A percentile compares a stretch with the other conserved stretches of the same genome.
Evolutionary conservation across 2,329 filamentous ascomycete species (phyloP).

Genomic region (Xylaria hypoxylon): DNA sequence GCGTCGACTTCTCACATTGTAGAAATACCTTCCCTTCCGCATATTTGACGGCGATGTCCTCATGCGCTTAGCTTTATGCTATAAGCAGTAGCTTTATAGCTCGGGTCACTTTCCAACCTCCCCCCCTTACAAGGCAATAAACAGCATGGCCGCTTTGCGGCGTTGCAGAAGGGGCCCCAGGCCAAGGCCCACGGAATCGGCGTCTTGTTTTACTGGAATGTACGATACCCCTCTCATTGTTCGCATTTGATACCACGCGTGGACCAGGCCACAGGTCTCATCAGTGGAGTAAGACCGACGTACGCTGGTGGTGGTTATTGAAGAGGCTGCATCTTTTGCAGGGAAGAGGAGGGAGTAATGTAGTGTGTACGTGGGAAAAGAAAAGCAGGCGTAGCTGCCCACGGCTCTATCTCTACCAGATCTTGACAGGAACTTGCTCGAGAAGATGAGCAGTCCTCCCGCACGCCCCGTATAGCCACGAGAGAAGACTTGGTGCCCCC

Average conservation of each 20-base stretch:
- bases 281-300: slow-evolving; percentile 32
- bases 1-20: slow-evolving; percentile 39
- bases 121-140: slow-evolving; percentile 15
- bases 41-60: slow-evolving; percentile 31
- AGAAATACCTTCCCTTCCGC: slow-evolving; percentile 40
- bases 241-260: slow-evolving; percentile 35
- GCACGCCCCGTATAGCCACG: slow-evolving; percentile 15
- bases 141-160: slow-evolving; percentile 30
- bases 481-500: slow-evolving; percentile 31
- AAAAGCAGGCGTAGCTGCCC: slow-evolving; percentile 16
- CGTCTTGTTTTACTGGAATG: slow-evolving; percentile 38
- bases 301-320: slow-evolving; percentile 11
- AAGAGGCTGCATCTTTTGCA: slow-evolving; percentile 16
- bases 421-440: slow-evolving; percentile 22
- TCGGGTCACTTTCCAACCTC: slow-evolving; percentile 25
- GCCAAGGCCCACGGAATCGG: slow-evolving; percentile 36
- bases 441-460: slow-evolving; percentile 20
- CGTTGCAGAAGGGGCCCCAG: slow-evolving; percentile 30
- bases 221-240: slow-evolving; percentile 41
- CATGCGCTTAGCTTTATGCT: slow-evolving; percentile 29
- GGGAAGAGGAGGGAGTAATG: slow-evolving; percentile 32
- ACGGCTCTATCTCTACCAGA: neutral
- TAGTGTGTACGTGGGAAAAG: slow-evolving; percentile 25
- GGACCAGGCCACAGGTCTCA: slow-evolving; percentile 32
- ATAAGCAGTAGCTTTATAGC: slow-evolving; percentile 33